Conservation (phyloP, 2,329 filamentous ascomycete genomes). For the Lojkania enalia region DNA sequence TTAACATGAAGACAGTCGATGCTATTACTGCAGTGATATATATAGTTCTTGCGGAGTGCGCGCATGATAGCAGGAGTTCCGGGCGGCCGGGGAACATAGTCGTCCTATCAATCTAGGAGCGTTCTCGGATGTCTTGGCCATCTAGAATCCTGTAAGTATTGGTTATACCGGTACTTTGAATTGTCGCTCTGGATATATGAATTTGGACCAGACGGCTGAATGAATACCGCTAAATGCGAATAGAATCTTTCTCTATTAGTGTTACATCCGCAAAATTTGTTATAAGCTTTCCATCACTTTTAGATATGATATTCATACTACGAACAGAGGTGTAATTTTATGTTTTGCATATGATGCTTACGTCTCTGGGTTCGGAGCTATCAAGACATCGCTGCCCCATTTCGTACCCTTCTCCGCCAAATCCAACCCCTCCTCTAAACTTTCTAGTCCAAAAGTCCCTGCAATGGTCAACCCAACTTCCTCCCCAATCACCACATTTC, state of each 20-base stretch:
- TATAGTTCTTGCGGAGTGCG: constrained; percentile 41
- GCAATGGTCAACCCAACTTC: constrained; percentile 32
- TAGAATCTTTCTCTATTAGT: constrained; percentile 40
- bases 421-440: constrained; percentile 32
- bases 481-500: constrained; percentile 43
- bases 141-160: constrained; percentile 44
- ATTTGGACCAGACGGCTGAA: constrained; percentile 42
- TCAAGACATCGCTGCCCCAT: constrained; percentile 7
- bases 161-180: constrained; percentile 48
- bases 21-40: no score
- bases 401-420: not conserved
- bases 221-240: constrained; percentile 50
- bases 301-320: constrained; percentile 31
- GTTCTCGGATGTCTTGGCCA: constrained; percentile 24
- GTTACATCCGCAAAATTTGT: constrained; percentile 46
- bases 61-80: constrained; percentile 48
- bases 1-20: no score
- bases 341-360: not conserved
- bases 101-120: constrained; percentile 45
- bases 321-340: not conserved
- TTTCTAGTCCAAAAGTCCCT: constrained; percentile 34
- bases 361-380: constrained; percentile 5
- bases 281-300: constrained; percentile 35
- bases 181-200: constrained; percentile 40
- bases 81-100: constrained; percentile 46